Base-by-base conservation (phyloP, 257 asterid genomes). In the Solanum bukasovii region DNA sequence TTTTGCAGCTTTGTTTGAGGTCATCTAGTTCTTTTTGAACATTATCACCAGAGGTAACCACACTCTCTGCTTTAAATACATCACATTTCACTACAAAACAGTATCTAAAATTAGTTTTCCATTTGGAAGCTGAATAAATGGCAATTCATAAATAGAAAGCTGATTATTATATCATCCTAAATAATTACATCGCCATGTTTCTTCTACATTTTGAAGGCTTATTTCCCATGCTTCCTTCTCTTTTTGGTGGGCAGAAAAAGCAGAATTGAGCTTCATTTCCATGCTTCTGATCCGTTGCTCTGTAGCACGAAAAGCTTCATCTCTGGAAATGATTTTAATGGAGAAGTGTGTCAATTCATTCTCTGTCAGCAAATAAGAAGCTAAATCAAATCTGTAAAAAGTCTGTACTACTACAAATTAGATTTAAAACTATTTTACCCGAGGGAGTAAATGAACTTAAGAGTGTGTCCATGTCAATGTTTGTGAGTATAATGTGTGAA, bases 121-220 rank as follows among this genome's bases (percentile, higher is more conserved):
- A 71, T 82, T 49, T 82, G 86, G 44, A 82, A 49, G 29, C 71
- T 29, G 25, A 82, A 49, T 20, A 82, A 82, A 29, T 49, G 70
- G 71, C 71, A 49, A 29, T 49, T 85, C 27, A 90, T 86, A 86
- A 46, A 87, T 73, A 87, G 88, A 75, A 84, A 88, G 83, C 70
- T 49, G 35, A 88, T 16, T 68, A 85, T 20, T 75, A 65, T 5
- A 84, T 67, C 59, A 23, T 83, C 46, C 81, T 75, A 52, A 52
- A n/a, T 25, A 78, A 85, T 56, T 96, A 97, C 99, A 91, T 94
- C 94, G 92, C 98, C 99, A 97, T 52, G 99, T 94, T 90, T 94
- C 98, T 95, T 97, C 99, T 89, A 95, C 93, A 88, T 94, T 94
- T 92, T 91, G 93, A 89, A 94, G 97, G 94, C 92, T 94, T 86